Base-by-base conservation (phyloP, 225 moss, liverwort and hornwort genomes). In the Bryoerythrophyllum caledonicum region DNA sequence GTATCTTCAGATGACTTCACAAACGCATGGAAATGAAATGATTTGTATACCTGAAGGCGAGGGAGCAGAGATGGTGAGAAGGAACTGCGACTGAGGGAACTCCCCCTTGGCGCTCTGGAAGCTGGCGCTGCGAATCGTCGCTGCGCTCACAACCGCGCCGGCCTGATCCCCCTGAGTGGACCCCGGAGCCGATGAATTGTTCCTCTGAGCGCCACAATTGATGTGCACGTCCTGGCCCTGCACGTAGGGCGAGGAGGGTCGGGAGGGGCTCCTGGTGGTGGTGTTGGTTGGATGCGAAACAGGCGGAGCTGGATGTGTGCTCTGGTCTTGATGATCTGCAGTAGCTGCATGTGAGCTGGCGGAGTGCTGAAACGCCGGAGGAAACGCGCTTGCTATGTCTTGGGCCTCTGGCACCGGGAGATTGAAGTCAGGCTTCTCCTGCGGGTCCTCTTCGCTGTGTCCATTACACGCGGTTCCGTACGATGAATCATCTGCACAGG, bases 61-160 rank as follows among this genome's bases (percentile, higher is more conserved):
- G 1, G 84, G 84, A 40, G 87, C 77, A 67, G 87, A 87, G 61
- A 85, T 82, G 67, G 84, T 87, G 63, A 87, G 87, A 19, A 87
- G 75, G 55, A 82, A 85, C 82, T 87, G 87, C 41, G 87, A 87
- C 51, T 73, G 73, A 21, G 61, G 76, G 43, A 77, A 78, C 75
- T 82, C 87, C 40, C 78, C 87, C 54, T 79, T 85, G 6, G 77
- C 49, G 27, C 76, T 37, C 1, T 66, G 62, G 41, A 84, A 77
- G 65, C 80, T 77, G 76, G 76, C 75, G 63, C 68, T 75, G 40
- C 83, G 81, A 27, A 61, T 57, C 27, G 76, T 76, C 5, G 66
- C 74, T 52, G 78, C 67, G 63, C 32, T 66, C 27, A 74, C 49
- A 5, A 71, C 72, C 19, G 70, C 63, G 48, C 48, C 48, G 32